phyloP scores from a whole-genome alignment of 192 early-diverging fungal species.

The Coemansia sp. region DNA sequence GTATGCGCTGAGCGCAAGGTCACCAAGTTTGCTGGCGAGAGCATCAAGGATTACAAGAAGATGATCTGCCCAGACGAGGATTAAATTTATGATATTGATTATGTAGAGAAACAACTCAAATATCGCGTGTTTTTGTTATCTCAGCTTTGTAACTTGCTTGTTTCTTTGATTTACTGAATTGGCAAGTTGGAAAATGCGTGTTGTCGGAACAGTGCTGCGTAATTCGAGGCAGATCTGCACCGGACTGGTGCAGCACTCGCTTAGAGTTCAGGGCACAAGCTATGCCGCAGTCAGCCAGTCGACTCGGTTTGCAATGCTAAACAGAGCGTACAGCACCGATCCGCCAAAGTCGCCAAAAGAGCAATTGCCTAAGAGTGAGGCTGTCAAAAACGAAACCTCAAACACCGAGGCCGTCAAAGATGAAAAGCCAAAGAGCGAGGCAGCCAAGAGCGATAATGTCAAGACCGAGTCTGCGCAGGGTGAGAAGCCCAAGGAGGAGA shows the following conservation, averaged over 20 bases:
- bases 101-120: background rate
- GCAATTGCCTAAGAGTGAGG: background rate
- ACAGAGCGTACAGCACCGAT: conserved; percentile 36
- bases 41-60: conserved; percentile 80
- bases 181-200: conserved; percentile 21
- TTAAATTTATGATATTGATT: conserved; percentile 4
- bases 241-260: background rate
- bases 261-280: background rate
- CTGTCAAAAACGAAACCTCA: conserved; percentile 5
- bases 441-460: background rate
- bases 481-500: conserved; percentile 13
- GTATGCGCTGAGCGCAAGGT: conserved; percentile 85
- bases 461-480: background rate
- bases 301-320: background rate
- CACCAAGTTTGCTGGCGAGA: conserved; percentile 80
- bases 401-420: conserved; percentile 4
- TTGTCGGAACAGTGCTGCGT: conserved; percentile 16
- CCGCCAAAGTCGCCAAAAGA: background rate
- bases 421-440: conserved; percentile 13
- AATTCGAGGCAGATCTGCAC: background rate
- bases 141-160: conserved; percentile 3
- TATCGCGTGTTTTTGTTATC: conserved; percentile 6
- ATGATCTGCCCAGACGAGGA: conserved; percentile 55
- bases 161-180: conserved; percentile 7
- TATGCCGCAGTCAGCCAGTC: background rate